Evolutionary conservation across 73 alveolate species (phyloP).

Genomic region (Blepharisma japonicum): DNA sequence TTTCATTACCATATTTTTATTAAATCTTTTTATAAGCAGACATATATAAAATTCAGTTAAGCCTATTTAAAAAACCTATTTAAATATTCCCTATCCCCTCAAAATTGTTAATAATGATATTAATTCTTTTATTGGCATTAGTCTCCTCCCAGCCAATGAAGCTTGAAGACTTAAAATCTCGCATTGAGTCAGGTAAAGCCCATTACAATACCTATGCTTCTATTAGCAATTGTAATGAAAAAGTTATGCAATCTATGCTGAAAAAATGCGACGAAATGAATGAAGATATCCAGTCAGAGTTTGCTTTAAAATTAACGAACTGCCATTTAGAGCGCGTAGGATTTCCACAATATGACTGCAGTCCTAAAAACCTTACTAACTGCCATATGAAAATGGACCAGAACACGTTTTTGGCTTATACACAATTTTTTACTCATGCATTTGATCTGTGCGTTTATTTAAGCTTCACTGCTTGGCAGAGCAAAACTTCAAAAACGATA

Average conservation of each 20-base stretch:
- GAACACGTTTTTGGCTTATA: slow-evolving; percentile 13
- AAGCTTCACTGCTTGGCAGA: slow-evolving; percentile 1
- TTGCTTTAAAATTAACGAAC: slow-evolving; percentile 8
- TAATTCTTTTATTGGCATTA: background rate
- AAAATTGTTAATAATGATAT: background rate
- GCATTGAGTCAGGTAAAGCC: background rate
- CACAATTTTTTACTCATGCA: slow-evolving; percentile 19
- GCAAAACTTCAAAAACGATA: background rate
- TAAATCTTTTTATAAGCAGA: no score
- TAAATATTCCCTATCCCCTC: no score
- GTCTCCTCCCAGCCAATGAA: background rate
- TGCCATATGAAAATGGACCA: background rate
- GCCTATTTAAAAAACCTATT: no score
- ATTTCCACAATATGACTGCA: background rate
- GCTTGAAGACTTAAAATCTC: background rate
- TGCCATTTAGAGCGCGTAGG: slow-evolving; percentile 25
- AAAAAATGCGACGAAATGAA: background rate
- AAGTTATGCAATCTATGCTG: background rate
- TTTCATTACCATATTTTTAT: no score
- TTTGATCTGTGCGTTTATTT: slow-evolving; percentile 12
- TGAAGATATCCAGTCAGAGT: slow-evolving; percentile 3
- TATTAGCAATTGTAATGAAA: background rate
- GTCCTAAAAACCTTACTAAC: background rate
- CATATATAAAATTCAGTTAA: no score
- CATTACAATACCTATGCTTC: background rate